phyloP scores from a whole-genome alignment of 1,284 basidiomycete genomes.

The Cutaneotrichosporon dermatis region DNA sequence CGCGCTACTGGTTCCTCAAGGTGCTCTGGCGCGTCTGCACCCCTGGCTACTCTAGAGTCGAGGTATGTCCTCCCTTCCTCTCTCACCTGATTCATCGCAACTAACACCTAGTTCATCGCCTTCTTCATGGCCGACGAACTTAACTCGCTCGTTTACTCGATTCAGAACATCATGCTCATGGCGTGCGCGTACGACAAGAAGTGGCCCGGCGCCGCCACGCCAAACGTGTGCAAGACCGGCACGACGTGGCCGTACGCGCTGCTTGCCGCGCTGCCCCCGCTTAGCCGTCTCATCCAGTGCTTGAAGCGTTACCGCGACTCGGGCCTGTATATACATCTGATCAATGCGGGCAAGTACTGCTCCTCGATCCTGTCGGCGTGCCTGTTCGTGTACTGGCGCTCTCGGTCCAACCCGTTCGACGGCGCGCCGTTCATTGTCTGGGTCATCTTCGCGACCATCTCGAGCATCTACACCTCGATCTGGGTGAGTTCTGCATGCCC shows the following conservation, averaged over 20 bases:
- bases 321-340: slow-evolving; percentile 66
- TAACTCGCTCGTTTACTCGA: slow-evolving; percentile 64
- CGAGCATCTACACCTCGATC: slow-evolving; percentile 64
- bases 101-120: slow-evolving; percentile 27
- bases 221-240: slow-evolving; percentile 62
- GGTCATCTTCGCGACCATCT: slow-evolving; percentile 59
- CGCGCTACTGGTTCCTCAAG: slow-evolving; percentile 74
- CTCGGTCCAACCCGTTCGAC: slow-evolving; percentile 49
- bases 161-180: slow-evolving; percentile 62
- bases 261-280: slow-evolving; percentile 44
- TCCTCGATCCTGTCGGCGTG: slow-evolving; percentile 62
- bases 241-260: slow-evolving; percentile 56
- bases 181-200: slow-evolving; percentile 41
- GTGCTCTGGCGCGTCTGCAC: slow-evolving; percentile 61
- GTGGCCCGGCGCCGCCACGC: slow-evolving; percentile 38
- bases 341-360: slow-evolving; percentile 80
- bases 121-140: slow-evolving; percentile 66
- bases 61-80: slow-evolving; percentile 51
- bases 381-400: slow-evolving; percentile 69
- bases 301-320: slow-evolving; percentile 80
- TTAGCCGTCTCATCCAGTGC: slow-evolving; percentile 77
- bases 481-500: slow-evolving; percentile 53
- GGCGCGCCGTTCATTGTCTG: slow-evolving; percentile 60
- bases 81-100: neutral
- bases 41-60: slow-evolving; percentile 69